Conservation (phyloP, 768 basidiomycete species). For the Collybia sordida region DNA sequence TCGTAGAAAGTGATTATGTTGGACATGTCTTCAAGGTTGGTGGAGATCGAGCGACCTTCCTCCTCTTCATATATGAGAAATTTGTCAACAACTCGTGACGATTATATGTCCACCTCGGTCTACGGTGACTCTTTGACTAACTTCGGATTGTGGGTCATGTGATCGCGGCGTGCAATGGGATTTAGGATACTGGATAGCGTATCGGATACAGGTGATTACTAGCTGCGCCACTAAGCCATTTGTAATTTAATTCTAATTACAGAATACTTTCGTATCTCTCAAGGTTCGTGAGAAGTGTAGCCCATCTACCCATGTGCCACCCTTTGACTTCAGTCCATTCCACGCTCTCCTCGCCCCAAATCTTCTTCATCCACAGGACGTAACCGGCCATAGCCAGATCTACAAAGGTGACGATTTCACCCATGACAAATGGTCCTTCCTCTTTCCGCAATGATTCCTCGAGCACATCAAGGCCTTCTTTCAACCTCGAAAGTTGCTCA, state of each 20-base stretch:
- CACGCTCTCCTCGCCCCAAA: slow-evolving; percentile 30
- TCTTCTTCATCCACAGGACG: slow-evolving; percentile 23
- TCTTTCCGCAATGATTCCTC: slow-evolving; percentile 22
- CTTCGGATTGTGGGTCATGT: too few relatives aligned
- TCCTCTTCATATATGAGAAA: too few relatives aligned
- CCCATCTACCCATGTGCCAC: slow-evolving; percentile 35
- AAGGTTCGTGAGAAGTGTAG: too few relatives aligned
- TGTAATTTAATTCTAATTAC: not conserved
- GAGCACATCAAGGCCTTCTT: slow-evolving; percentile 15
- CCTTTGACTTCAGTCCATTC: slow-evolving; percentile 32
- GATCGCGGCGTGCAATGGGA: too few relatives aligned
- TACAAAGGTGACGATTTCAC: slow-evolving; percentile 28
- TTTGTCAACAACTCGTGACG: too few relatives aligned
- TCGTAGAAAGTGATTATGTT: slow-evolving; percentile 40
- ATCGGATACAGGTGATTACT: not conserved
- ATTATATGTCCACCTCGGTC: too few relatives aligned
- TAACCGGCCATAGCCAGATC: slow-evolving; percentile 32
- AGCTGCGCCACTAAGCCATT: not conserved
- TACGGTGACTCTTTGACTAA: too few relatives aligned
- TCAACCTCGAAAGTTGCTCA: slow-evolving; percentile 20
- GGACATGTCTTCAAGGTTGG: not conserved
- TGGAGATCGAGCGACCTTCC: not conserved
- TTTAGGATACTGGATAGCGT: not conserved
- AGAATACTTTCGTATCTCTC: not conserved
- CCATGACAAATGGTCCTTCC: slow-evolving; percentile 29